phyloP scores from a whole-genome alignment of 2,329 filamentous ascomycete genomes.

The Fusarium pseudograminearum region DNA sequence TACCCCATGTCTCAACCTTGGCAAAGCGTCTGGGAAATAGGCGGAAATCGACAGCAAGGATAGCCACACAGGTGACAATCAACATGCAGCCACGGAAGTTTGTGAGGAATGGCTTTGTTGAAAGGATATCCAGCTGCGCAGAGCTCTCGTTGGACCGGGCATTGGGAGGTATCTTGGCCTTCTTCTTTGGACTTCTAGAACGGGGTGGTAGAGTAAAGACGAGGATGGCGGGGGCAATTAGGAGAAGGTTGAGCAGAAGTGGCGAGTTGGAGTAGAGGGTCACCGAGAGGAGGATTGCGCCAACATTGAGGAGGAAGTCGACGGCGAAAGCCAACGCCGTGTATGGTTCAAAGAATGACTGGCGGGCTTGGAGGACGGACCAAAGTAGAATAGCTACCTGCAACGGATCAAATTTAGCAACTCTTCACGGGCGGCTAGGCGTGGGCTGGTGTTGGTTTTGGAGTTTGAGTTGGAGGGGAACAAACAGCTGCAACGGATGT shows the following conservation, averaged over 20 bases:
- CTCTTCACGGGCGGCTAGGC: neutral
- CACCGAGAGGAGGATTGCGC: constrained; percentile 82
- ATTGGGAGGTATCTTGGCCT: constrained; percentile 60
- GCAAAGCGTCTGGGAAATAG: constrained; percentile 95
- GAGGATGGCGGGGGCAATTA: constrained; percentile 77
- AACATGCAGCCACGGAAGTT: constrained; percentile 93
- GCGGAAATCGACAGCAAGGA: constrained; percentile 95
- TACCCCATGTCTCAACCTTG: constrained; percentile 99
- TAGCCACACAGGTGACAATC: constrained; percentile 87
- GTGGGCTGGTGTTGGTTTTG: neutral
- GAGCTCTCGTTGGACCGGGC: constrained; percentile 53
- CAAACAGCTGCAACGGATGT: constrained; percentile 85
- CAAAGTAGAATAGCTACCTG: constrained; percentile 87
- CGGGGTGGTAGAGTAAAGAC: constrained; percentile 66
- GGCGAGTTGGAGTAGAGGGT: constrained; percentile 85
- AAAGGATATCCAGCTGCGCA: constrained; percentile 62
- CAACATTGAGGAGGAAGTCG: constrained; percentile 91
- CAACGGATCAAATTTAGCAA: constrained; percentile 30
- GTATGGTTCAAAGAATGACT: constrained; percentile 85
- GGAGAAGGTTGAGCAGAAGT: constrained; percentile 77
- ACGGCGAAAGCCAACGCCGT: constrained; percentile 73
- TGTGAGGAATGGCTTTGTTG: constrained; percentile 91
- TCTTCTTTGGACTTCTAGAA: constrained; percentile 56
- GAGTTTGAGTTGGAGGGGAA: neutral
- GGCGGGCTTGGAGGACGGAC: constrained; percentile 86